Evolutionary conservation across 2,329 filamentous ascomycete genomes (phyloP).

Genomic region (Chaetomium globosum): DNA sequence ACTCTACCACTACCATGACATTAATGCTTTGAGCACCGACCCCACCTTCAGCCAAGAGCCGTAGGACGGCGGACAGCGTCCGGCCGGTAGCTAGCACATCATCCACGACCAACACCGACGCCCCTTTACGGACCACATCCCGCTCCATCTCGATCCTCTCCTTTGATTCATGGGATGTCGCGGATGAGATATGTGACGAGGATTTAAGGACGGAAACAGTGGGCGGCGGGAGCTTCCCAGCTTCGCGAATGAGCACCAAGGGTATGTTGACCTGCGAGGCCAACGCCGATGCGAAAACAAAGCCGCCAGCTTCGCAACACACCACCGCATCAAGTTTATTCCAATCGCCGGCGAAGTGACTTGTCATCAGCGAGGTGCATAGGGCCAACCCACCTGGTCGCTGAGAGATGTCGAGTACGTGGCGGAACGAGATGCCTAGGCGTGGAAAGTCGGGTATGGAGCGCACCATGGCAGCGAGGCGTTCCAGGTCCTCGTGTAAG

Average conservation of each 20-base stretch:
- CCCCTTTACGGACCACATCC: constrained; percentile 45
- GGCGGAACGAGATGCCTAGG: constrained; percentile 56
- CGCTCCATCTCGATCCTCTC: constrained; percentile 54
- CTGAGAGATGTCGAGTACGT: constrained; percentile 60
- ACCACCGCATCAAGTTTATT: constrained; percentile 49
- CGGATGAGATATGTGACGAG: constrained; percentile 58
- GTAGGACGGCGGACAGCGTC: constrained; percentile 57
- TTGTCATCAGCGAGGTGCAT: constrained; percentile 54
- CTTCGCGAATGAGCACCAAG: constrained; percentile 56
- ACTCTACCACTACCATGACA: constrained; percentile 60
- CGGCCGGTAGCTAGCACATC: constrained; percentile 61
- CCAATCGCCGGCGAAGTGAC: constrained; percentile 53
- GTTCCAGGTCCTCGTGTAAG: constrained; percentile 50
- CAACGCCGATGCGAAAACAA: constrained; percentile 57
- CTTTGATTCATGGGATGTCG: constrained; percentile 35
- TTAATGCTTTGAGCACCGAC: constrained; percentile 47
- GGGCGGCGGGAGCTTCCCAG: constrained; percentile 62
- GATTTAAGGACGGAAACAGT: constrained; percentile 52
- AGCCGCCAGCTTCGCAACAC: constrained; percentile 61
- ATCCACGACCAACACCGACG: constrained; percentile 59
- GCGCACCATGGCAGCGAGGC: constrained; percentile 55
- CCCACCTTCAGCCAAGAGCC: constrained; percentile 50
- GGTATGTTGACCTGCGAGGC: constrained; percentile 47
- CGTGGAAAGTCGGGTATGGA: constrained; percentile 54
- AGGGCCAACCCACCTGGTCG: constrained; percentile 53